A percentile compares a stretch with the other conserved stretches of the same genome.
phyloP scores from a whole-genome alignment of 306 rosid genomes.

The Dryas alaskensis region DNA sequence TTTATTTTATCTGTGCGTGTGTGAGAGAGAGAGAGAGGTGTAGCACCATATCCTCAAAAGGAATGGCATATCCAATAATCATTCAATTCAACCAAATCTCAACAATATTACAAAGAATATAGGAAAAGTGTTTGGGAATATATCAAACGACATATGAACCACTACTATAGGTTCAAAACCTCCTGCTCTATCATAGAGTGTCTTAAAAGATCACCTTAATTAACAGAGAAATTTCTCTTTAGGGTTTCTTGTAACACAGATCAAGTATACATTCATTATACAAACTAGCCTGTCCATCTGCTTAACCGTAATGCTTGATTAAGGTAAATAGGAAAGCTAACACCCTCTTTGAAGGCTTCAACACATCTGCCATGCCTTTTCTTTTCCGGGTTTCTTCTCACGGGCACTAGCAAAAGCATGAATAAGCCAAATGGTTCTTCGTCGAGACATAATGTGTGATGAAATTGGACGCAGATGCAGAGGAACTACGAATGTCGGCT shows the following conservation, averaged over 20 bases:
- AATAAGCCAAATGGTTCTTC: conserved; percentile 95
- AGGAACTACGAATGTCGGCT: conserved; percentile 51
- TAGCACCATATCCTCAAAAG: neutral
- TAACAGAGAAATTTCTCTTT: conserved; percentile 28
- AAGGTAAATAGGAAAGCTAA: conserved; percentile 22
- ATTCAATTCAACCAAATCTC: conserved; percentile 7
- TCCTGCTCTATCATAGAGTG: conserved; percentile 11
- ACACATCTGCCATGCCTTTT: conserved; percentile 27
- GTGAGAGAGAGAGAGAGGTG: neutral
- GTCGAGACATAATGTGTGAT: conserved; percentile 72
- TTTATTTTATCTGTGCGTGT: neutral
- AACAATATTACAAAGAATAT: conserved; percentile 14
- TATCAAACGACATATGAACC: conserved; percentile 31
- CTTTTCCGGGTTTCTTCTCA: conserved; percentile 25
- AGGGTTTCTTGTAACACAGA: conserved; percentile 26
- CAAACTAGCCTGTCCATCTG: conserved; percentile 26
- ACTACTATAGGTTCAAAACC: conserved; percentile 9
- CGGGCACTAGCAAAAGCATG: conserved; percentile 69
- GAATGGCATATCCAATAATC: neutral
- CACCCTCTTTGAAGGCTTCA: conserved; percentile 39
- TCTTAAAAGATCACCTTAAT: conserved; percentile 28
- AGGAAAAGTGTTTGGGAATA: neutral
- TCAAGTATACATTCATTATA: conserved; percentile 33
- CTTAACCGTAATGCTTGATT: conserved; percentile 22
- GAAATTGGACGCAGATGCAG: conserved; percentile 66